A percentile compares a stretch with the other conserved stretches of the same genome.
phyloP scores from a whole-genome alignment of 306 rosid species.

The Amphicarpaea edgeworthii region DNA sequence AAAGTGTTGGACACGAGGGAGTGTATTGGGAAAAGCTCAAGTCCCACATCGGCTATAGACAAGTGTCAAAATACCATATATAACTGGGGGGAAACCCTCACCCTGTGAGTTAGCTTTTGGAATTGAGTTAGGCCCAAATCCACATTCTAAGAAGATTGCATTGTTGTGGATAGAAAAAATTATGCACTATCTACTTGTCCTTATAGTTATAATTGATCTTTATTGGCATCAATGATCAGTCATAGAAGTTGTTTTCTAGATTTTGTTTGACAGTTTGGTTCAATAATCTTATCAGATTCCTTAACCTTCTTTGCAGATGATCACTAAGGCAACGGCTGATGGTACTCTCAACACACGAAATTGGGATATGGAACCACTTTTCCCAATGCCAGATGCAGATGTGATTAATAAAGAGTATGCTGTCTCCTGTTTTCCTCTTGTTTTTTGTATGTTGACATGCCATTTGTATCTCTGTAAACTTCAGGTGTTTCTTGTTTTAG shows the following conservation, averaged over 20 bases:
- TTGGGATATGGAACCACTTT: conserved; percentile 97
- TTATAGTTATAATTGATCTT: background rate
- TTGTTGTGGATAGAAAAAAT: background rate
- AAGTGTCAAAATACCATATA: too few relatives aligned
- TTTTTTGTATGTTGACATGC: conserved; percentile 27
- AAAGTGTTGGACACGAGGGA: too few relatives aligned
- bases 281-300: conserved; percentile 26
- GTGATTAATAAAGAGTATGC: conserved; percentile 65
- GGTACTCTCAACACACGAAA: conserved; percentile 79
- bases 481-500: conserved; percentile 24
- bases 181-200: conserved; percentile 24
- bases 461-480: conserved; percentile 18
- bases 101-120: too few relatives aligned
- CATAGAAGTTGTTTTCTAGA: conserved; percentile 14
- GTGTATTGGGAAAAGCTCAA: too few relatives aligned
- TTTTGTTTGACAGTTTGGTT: conserved; percentile 29
- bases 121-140: too few relatives aligned
- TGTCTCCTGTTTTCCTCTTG: conserved; percentile 39
- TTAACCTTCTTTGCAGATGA: conserved; percentile 65
- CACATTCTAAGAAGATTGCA: too few relatives aligned
- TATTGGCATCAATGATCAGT: background rate
- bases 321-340: conserved; percentile 94
- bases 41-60: too few relatives aligned
- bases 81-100: too few relatives aligned
- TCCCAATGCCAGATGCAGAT: conserved; percentile 75